Percentiles rank a stretch among this genome's conserved stretches.
Conservation (phyloP, 768 basidiomycete genomes). For the Collybiopsis luxurians region DNA sequence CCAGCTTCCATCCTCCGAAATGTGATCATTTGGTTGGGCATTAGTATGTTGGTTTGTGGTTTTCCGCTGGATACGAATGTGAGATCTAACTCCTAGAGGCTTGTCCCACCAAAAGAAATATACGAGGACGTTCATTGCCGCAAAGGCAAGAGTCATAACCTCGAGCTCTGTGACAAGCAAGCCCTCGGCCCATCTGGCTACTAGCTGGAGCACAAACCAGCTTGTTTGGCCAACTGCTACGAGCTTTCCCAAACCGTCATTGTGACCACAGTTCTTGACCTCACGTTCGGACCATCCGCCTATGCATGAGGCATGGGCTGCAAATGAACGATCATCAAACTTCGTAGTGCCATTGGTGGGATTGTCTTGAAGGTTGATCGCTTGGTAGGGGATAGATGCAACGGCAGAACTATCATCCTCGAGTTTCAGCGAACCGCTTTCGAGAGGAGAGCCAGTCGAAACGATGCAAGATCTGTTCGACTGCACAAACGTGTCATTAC, state of each 20-base stretch:
- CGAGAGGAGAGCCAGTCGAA: no score
- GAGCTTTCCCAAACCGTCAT: constrained; percentile 4
- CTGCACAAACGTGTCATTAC: no score
- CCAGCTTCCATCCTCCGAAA: not conserved
- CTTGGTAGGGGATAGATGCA: no score
- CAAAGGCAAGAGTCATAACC: constrained; percentile 13
- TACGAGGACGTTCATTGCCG: constrained; percentile 19
- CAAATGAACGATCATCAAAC: no score
- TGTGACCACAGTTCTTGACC: not conserved
- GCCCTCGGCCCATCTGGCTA: constrained; percentile 7
- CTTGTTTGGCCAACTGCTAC: constrained; percentile 8
- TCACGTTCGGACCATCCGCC: not conserved
- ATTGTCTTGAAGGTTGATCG: no score
- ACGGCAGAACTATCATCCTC: no score
- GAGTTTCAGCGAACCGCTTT: no score
- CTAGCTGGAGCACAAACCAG: constrained; percentile 13
- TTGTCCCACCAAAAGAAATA: constrained; percentile 36
- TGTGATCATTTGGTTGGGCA: not conserved
- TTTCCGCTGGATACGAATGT: no score
- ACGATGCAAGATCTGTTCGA: no score
- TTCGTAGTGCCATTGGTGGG: no score
- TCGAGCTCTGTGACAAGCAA: constrained; percentile 15
- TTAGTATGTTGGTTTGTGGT: not conserved
- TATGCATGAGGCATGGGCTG: not conserved
- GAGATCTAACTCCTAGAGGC: constrained; percentile 18